A percentile compares a stretch with the other conserved stretches of the same genome.
Evolutionary conservation across 1,139 yeast species (phyloP).

Genomic region (Blastobotrys indianensis): DNA sequence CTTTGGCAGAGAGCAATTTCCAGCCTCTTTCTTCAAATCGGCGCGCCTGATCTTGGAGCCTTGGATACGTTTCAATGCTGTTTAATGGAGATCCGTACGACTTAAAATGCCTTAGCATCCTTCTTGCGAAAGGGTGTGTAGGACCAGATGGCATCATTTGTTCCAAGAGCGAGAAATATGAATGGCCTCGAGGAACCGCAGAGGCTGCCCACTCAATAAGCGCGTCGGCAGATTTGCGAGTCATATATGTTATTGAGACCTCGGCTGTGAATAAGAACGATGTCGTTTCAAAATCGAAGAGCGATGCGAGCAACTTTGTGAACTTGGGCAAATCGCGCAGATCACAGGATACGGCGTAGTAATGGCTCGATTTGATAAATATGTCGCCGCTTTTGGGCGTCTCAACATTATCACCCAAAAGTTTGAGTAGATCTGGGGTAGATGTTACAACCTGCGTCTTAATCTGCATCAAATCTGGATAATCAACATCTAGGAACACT

Average conservation of each 20-base stretch:
- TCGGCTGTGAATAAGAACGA: slow-evolving; percentile 68
- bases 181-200: slow-evolving; percentile 45
- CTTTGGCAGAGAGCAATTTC: slow-evolving; percentile 45
- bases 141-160: slow-evolving; percentile 64
- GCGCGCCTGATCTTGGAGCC: slow-evolving; percentile 42
- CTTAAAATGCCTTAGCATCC: slow-evolving; percentile 68
- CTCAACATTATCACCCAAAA: slow-evolving; percentile 38
- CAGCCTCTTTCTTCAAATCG: slow-evolving; percentile 50
- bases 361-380: slow-evolving; percentile 41
- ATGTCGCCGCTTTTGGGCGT: slow-evolving; percentile 19
- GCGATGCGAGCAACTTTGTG: slow-evolving; percentile 34
- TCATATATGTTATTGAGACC: slow-evolving; percentile 79
- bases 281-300: slow-evolving; percentile 31
- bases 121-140: slow-evolving; percentile 61
- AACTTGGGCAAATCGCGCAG: slow-evolving; percentile 47
- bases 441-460: slow-evolving; percentile 49
- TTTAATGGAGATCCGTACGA: slow-evolving; percentile 65
- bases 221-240: slow-evolving; percentile 58
- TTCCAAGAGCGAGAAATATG: slow-evolving; percentile 53
- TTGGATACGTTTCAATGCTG: slow-evolving; percentile 58
- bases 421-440: slow-evolving; percentile 42
- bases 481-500: slow-evolving; percentile 65
- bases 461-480: slow-evolving; percentile 56
- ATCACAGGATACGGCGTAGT: slow-evolving; percentile 67
- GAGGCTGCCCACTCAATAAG: slow-evolving; percentile 49